phyloP scores from a whole-genome alignment of 164 flowering plant species.

The Brasenia schreberi region DNA sequence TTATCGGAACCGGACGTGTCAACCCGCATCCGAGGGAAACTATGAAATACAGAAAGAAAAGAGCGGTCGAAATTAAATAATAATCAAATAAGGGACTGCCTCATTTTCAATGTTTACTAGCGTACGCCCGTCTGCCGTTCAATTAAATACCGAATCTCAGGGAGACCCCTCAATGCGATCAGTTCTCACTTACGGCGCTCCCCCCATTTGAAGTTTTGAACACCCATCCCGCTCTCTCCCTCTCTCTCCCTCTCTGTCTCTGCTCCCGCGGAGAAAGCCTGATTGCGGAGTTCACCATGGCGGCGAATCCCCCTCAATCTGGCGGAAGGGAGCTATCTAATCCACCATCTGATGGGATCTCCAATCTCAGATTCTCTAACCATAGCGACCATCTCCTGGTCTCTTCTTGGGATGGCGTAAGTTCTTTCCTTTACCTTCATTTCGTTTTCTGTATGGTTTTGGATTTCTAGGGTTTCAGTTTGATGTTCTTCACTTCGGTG shows the following conservation, averaged over 20 bases:
- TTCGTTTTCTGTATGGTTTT: neutral
- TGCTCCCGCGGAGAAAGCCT: neutral
- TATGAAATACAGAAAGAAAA: too few species aligned
- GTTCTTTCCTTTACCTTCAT: too few species aligned
- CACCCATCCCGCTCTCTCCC: neutral
- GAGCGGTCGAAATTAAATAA: too few species aligned
- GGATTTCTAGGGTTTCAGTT: neutral
- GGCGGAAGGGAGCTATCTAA: slow-evolving; percentile 70
- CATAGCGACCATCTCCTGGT: slow-evolving; percentile 92
- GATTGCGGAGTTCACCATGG: slow-evolving; percentile 17
- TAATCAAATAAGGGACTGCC: too few species aligned
- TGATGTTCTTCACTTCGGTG: neutral
- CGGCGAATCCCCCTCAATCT: slow-evolving; percentile 28
- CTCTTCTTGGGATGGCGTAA: slow-evolving; percentile 96
- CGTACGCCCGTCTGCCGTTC: too few species aligned
- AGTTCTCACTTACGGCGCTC: neutral
- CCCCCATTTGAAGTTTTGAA: neutral
- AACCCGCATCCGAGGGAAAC: too few species aligned
- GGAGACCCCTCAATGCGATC: too few species aligned
- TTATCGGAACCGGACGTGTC: too few species aligned
- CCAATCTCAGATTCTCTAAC: slow-evolving; percentile 91
- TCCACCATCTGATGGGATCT: slow-evolving; percentile 90
- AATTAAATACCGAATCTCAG: too few species aligned
- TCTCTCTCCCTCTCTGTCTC: neutral
- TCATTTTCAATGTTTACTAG: too few species aligned